Percentiles rank a stretch among this genome's conserved stretches.
Evolutionary conservation across 1,284 basidiomycete species (phyloP).

Genomic region (Earliella scabrosa): DNA sequence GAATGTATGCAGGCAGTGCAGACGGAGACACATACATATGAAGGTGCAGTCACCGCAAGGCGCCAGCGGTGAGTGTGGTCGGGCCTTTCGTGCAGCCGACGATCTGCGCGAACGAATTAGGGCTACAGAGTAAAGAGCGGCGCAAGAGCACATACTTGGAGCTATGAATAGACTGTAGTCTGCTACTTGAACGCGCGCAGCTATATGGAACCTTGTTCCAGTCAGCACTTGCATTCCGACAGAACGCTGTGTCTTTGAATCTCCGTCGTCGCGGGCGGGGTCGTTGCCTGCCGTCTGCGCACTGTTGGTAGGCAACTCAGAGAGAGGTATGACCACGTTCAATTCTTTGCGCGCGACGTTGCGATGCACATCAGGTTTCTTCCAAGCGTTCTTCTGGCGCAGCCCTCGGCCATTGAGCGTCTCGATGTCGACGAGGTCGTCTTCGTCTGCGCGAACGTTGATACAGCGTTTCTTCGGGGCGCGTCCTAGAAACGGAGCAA

Average conservation of each 20-base stretch:
- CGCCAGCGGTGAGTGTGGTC: slow-evolving; percentile 73
- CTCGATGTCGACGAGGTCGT: slow-evolving; percentile 51
- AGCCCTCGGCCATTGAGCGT: slow-evolving; percentile 2
- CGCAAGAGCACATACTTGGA: slow-evolving; percentile 45
- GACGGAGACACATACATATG: slow-evolving; percentile 58
- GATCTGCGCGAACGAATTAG: slow-evolving; percentile 38
- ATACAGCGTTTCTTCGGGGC: slow-evolving; percentile 59
- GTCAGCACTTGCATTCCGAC: slow-evolving; percentile 14
- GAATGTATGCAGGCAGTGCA: not conserved
- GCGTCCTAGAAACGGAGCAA: slow-evolving; percentile 73
- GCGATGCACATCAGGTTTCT: slow-evolving; percentile 50
- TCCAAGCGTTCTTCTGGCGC: slow-evolving; percentile 33
- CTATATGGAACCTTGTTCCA: slow-evolving; percentile 67
- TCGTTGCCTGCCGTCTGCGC: not conserved
- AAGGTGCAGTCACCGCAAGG: slow-evolving; percentile 66
- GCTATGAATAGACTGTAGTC: slow-evolving; percentile 69
- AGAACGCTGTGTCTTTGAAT: not conserved
- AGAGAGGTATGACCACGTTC: slow-evolving; percentile 30
- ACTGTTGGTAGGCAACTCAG: not conserved
- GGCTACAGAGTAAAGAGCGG: not conserved
- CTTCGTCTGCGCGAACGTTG: slow-evolving; percentile 50
- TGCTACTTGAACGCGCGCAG: slow-evolving; percentile 60
- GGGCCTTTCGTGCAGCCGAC: slow-evolving; percentile 38
- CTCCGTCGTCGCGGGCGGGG: not conserved
- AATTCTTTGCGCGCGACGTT: slow-evolving; percentile 44